These are phyloP conservation scores for Kuraishia floccosa DNA, from an alignment of 805 yeast genomes.

Conservation along the genomic window DNA sequence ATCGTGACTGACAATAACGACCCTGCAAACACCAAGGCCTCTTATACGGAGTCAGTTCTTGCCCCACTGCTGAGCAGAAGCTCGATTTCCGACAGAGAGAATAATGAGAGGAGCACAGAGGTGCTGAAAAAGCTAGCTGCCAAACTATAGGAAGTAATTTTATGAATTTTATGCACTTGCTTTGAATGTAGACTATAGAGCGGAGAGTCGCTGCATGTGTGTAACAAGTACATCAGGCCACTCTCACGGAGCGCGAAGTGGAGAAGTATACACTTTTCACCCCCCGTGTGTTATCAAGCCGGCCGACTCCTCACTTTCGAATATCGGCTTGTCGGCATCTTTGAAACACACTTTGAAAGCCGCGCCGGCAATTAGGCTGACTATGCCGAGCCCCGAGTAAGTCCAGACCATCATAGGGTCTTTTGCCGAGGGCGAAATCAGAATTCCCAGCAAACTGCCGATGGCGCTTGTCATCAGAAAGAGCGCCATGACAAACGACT, in stretches of 20 bases:
- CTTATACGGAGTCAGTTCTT: constrained; percentile 33
- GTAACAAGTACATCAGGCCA: too few relatives aligned
- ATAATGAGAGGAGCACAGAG: constrained; percentile 9
- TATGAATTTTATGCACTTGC: too few relatives aligned
- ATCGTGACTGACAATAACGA: constrained; percentile 39
- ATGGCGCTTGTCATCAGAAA: constrained; percentile 28
- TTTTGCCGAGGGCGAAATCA: constrained; percentile 23
- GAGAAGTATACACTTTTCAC: too few relatives aligned
- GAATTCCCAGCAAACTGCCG: constrained; percentile 35
- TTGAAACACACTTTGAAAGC: too few relatives aligned
- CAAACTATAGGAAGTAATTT: too few relatives aligned
- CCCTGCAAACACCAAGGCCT: constrained; percentile 44
- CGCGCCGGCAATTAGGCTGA: too few relatives aligned
- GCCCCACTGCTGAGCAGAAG: constrained; percentile 26
- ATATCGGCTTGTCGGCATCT: too few relatives aligned
- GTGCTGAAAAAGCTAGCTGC: constrained; percentile 13
- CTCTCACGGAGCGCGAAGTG: too few relatives aligned
- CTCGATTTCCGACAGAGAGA: constrained; percentile 21
- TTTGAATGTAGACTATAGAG: too few relatives aligned
- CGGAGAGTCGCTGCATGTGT: too few relatives aligned
- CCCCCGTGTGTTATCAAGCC: too few relatives aligned
- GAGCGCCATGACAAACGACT: constrained; percentile 36
- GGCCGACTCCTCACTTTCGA: too few relatives aligned
- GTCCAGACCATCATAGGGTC: constrained; percentile 33
- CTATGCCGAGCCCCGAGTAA: constrained; percentile 27